Evolutionary conservation across 495 filamentous ascomycete genomes (phyloP).

Genomic region (Lophiostoma macrostomum): DNA sequence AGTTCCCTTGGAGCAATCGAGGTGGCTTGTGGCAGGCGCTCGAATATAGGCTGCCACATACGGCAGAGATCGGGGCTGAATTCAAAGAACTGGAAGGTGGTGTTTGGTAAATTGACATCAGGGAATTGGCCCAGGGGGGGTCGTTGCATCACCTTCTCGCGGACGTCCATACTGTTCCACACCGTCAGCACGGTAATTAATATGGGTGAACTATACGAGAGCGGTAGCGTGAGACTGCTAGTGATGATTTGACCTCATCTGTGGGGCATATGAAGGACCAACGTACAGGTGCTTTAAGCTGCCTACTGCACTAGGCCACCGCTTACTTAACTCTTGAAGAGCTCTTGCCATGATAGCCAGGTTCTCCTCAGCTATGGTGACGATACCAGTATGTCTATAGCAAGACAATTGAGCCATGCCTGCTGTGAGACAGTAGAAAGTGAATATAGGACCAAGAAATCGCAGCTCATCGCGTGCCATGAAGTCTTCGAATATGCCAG

Average conservation of each 20-base stretch:
- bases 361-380: conserved; percentile 26
- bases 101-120: conserved; percentile 20
- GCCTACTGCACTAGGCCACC: conserved; percentile 29
- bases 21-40: conserved; percentile 5
- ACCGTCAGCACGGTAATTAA: not conserved
- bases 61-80: conserved; percentile 30
- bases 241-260: too few relatives aligned
- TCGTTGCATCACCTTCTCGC: conserved; percentile 22
- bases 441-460: conserved; percentile 29
- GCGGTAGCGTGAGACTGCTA: not conserved
- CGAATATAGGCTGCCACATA: conserved; percentile 24
- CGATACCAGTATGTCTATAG: conserved; percentile 27
- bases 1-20: conserved; percentile 19
- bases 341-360: conserved; percentile 25
- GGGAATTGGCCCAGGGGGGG: conserved; percentile 21
- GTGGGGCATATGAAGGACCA: not conserved
- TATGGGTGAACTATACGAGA: not conserved
- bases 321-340: conserved; percentile 26
- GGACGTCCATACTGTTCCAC: conserved; percentile 20
- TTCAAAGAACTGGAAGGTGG: conserved; percentile 27
- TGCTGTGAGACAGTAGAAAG: conserved; percentile 31
- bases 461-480: conserved; percentile 32
- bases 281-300: conserved; percentile 28
- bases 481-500: conserved; percentile 34
- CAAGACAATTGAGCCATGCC: conserved; percentile 31